Base-by-base conservation (phyloP, 1,284 basidiomycete genomes). In the Marasmius tenuissimus region DNA sequence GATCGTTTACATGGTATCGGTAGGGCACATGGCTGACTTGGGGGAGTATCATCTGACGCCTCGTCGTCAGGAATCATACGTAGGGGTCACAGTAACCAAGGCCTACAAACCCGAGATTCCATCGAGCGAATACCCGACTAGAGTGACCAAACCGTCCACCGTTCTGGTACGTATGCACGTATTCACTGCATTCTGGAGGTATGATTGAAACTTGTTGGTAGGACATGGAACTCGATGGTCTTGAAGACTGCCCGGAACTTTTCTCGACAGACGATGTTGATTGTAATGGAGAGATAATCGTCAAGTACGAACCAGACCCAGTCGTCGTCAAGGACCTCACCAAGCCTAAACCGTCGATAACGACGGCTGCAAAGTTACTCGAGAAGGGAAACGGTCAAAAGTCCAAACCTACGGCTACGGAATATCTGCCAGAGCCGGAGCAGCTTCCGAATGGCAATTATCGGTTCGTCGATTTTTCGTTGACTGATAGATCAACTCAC, bases 101-200 rank as follows among this genome's bases (percentile, higher is more conserved):
- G 73, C 75, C 0, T 86, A 88, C 70, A 87, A 82, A 69, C 89
- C 90, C 6, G 76, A 73, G 6, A 62, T 92, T 47, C 68, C 80
- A 5, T 69, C 84, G 4, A 75, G 71, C 33, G 79, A 84, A 60
- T 94, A 85, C 72, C 91, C 91, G 2, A 84, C 82, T 8, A 70
- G 79, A 61, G 78, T 89, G 68, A 93, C 92, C 16, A 85, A 89
- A n/a, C 92, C 92, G 34, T 74, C 81, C 62, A 85, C 79, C 49
- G 77, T 81, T 2, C 68, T 84, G 67, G 88, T 89, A 70, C 47
- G 75, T 68, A 52, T 40, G 12, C 48, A 40, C 55, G 33, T 47
- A 11, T 54, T 18, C 35, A 42, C 42, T 51, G 45, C 40, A 18
- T 50, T 51, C 39, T 38, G 12, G 60, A 20, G 18, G 33, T 57